Conservation (phyloP, 768 basidiomycete genomes). For the Sarcodon aspratus region DNA sequence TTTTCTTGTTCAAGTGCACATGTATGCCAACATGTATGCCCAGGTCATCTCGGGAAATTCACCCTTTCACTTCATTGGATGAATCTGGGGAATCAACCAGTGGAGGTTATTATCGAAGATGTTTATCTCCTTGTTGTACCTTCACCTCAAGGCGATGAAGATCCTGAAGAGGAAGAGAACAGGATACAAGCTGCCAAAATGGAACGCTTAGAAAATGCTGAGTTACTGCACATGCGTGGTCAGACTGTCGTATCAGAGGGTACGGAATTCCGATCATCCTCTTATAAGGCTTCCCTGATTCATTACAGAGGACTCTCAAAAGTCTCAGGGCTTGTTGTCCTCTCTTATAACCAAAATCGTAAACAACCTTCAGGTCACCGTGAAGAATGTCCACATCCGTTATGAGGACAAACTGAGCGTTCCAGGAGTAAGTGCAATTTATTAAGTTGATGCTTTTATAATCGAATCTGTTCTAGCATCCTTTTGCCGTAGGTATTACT, state of each 20-base stretch:
- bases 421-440: constrained; percentile 56
- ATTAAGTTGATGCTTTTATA: not conserved
- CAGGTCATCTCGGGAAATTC: constrained; percentile 80
- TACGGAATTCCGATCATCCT: constrained; percentile 10
- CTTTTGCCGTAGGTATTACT: constrained; percentile 87
- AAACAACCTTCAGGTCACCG: constrained; percentile 92
- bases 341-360: constrained; percentile 83
- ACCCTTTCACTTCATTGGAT: constrained; percentile 83
- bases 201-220: constrained; percentile 83
- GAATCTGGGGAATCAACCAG: constrained; percentile 81
- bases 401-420: constrained; percentile 95
- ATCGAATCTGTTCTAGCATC: constrained; percentile 49
- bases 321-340: constrained; percentile 76
- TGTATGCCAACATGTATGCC: not conserved
- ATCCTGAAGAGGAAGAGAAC: constrained; percentile 77
- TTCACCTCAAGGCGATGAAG: constrained; percentile 50
- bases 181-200: constrained; percentile 78
- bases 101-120: constrained; percentile 86
- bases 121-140: constrained; percentile 91
- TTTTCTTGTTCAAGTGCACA: not conserved
- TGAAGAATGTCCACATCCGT: constrained; percentile 91
- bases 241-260: constrained; percentile 41
- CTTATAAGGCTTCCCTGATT: constrained; percentile 4
- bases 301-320: constrained; percentile 37
- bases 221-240: constrained; percentile 61